Evolutionary conservation across 2,329 filamentous ascomycete species (phyloP).

Genomic region (Claviceps monticola): DNA sequence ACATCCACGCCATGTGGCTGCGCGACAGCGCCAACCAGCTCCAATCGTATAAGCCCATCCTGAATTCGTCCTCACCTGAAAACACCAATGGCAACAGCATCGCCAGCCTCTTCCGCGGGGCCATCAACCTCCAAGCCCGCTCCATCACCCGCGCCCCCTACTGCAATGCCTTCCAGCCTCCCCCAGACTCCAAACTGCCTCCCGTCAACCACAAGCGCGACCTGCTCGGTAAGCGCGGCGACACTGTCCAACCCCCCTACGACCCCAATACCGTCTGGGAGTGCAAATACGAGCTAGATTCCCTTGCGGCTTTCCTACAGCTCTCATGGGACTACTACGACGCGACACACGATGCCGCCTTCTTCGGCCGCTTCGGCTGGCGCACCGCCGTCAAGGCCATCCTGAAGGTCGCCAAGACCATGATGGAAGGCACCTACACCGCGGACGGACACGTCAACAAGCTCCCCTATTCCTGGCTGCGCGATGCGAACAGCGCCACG

Average conservation of each 20-base stretch:
- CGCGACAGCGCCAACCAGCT: conserved; percentile 76
- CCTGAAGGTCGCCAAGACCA: conserved; percentile 51
- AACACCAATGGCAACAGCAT: conserved; percentile 22
- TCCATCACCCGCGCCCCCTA: conserved; percentile 61
- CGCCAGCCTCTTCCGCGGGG: conserved; percentile 56
- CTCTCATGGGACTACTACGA: conserved; percentile 69
- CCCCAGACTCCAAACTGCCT: conserved; percentile 44
- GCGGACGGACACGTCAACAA: conserved; percentile 39
- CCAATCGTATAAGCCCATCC: conserved; percentile 55
- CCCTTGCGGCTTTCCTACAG: conserved; percentile 72
- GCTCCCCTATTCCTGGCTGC: conserved; percentile 61
- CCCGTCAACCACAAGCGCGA: conserved; percentile 9
- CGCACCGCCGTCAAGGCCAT: conserved; percentile 56
- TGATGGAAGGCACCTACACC: conserved; percentile 63
- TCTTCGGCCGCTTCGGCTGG: conserved; percentile 64
- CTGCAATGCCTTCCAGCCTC: conserved; percentile 92
- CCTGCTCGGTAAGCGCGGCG: conserved; percentile 21
- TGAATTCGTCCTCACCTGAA: conserved; percentile 31
- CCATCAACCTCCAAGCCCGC: conserved; percentile 62
- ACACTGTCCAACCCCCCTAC: conserved; percentile 49
- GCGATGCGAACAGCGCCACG: conserved; percentile 57
- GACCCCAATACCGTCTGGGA: conserved; percentile 67
- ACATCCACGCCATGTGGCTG: conserved; percentile 89
- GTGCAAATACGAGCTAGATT: conserved; percentile 94
- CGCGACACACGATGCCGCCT: conserved; percentile 55